Evolutionary conservation across 805 yeast genomes (phyloP), one percentile per base, ranked within the genome.

Genomic region (Starmerella bombicola): DNA sequence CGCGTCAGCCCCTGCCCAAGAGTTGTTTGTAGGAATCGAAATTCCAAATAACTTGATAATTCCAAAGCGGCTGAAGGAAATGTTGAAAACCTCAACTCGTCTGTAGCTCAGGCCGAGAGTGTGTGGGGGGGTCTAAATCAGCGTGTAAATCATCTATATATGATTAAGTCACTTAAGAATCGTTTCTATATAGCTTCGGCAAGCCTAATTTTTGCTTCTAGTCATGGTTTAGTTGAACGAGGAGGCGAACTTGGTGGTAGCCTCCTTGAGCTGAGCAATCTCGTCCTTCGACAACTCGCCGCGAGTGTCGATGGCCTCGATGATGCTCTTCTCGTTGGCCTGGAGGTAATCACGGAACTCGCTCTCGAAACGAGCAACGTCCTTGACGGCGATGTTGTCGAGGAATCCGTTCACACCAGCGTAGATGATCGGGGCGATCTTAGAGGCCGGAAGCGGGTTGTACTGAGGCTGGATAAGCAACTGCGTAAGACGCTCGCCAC

Each of bases 401-500:
- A 91, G 79, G 86, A 63, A 85, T 78, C 99, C 99, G 79, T 88
- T 86, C 63, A 93, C 98, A 88, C 99, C 99, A 54, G 97, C 98
- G 77, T 68, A 91, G 66, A 91, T 85, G 65, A 85, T 73, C 65
- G 98, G 98, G 53, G 93, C 98, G 75, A 85, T 95, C 73, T 88
- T 95, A 73, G 91, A 96, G 62, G 97, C 93, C 65, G 95, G 80
- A 65, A 88, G 72, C 67, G 99, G 99, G 60, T 80, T 61, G 77
- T 78, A 84, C 77, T 91, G 99, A 69, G 78, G 81, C 77, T 91
- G 99, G 74, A 88, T 86, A 69, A 91, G 79, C 69, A 91, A 74
- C 75, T 86, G 97, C 60, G 98, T 91, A 65, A 91, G 81, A 77
- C 99, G 88, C 80, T 91, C 98, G 85, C 99, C 99, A 81, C 99